Percentiles rank a stretch among this genome's conserved stretches.
phyloP scores from a whole-genome alignment of 1,284 basidiomycete species.

The Irpex lacteus region DNA sequence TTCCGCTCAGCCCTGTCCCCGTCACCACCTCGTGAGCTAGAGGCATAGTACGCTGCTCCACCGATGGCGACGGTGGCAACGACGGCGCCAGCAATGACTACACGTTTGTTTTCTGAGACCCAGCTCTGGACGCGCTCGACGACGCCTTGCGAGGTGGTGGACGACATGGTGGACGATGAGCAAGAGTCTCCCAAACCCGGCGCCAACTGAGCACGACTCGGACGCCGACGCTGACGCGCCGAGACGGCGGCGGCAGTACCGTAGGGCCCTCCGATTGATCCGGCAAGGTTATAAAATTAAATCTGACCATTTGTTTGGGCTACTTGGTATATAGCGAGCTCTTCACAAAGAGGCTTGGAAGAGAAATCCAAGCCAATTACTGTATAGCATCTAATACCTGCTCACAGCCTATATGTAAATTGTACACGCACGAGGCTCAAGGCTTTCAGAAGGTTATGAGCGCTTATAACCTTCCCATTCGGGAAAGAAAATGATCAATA shows the following conservation, averaged over 20 bases:
- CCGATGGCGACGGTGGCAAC: conserved; percentile 74
- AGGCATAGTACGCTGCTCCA: conserved; percentile 76
- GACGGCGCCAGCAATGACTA: conserved; percentile 64
- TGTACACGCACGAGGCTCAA: no score
- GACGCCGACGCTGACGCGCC: background rate
- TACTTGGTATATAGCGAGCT: no score
- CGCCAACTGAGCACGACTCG: background rate
- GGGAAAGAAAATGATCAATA: no score
- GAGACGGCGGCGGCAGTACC: background rate
- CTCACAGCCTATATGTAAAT: no score
- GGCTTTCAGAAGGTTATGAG: no score
- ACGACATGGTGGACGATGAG: conserved; percentile 28
- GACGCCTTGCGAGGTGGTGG: conserved; percentile 30
- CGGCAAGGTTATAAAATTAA: background rate
- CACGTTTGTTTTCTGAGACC: conserved; percentile 73
- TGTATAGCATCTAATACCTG: no score
- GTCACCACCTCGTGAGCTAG: conserved; percentile 44
- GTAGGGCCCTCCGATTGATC: background rate
- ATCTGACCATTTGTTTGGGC: background rate
- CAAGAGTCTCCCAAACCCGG: conserved; percentile 1
- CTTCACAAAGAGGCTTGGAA: no score
- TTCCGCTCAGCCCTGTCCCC: conserved; percentile 49
- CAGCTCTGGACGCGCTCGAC: conserved; percentile 68
- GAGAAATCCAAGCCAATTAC: no score
- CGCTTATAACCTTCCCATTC: no score